A percentile compares a stretch with the other conserved stretches of the same genome.
phyloP scores from a whole-genome alignment of 2,329 filamentous ascomycete genomes.

The Cercospora beticola region DNA sequence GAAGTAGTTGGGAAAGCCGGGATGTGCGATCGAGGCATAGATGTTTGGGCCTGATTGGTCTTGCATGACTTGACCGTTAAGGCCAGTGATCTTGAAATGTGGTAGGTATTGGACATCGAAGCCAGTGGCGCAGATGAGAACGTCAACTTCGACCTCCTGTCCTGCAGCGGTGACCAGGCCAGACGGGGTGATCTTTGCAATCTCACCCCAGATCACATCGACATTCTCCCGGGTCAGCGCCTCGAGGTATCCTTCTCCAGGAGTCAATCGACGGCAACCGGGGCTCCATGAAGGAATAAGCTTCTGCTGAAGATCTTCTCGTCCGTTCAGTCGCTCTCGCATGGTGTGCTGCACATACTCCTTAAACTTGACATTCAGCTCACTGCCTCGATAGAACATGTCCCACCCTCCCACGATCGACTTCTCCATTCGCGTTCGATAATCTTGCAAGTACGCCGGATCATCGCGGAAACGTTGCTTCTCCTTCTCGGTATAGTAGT shows the following conservation, averaged over 20 bases:
- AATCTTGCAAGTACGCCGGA: constrained; percentile 36
- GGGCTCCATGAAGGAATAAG: constrained; percentile 65
- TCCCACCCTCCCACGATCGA: constrained; percentile 27
- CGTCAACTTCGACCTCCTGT: constrained; percentile 29
- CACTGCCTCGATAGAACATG: constrained; percentile 26
- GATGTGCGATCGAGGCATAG: constrained; percentile 33
- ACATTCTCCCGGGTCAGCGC: constrained; percentile 33
- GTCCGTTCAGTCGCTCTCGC: constrained; percentile 52
- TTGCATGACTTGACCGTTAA: constrained; percentile 36
- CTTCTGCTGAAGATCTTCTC: constrained; percentile 56
- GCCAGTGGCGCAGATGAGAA: constrained; percentile 26
- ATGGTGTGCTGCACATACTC: constrained; percentile 41
- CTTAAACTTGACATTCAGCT: constrained; percentile 23
- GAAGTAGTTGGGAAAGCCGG: constrained; percentile 38
- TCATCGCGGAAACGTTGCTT: constrained; percentile 35
- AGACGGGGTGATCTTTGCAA: constrained; percentile 25
- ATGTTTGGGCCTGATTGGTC: constrained; percentile 28
- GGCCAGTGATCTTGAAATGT: constrained; percentile 39
- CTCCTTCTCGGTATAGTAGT: constrained; percentile 35
- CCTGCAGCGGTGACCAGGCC: constrained; percentile 29
- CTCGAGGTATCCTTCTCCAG: constrained; percentile 43
- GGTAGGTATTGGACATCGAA: constrained; percentile 33
- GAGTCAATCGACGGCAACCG: constrained; percentile 63
- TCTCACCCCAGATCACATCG: constrained; percentile 28
- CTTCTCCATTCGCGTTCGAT: constrained; percentile 39